Evolutionary conservation across 345 rosid genomes (phyloP), one percentile per base, ranked within the genome.

Genomic region (Erucastrum elatum): DNA sequence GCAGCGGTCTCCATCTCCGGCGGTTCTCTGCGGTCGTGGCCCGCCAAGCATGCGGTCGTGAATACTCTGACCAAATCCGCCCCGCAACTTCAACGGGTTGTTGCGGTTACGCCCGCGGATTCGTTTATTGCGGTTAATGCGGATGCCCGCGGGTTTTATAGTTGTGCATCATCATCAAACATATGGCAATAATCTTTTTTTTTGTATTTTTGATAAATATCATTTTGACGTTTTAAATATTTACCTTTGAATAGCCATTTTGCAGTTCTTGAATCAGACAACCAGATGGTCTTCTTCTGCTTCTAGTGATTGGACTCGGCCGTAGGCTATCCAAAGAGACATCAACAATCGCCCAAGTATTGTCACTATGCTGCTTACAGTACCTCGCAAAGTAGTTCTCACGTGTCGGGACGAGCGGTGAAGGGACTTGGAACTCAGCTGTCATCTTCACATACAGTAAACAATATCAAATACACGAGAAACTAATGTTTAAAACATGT

Each of bases 171-270:
- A 21, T 21, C 21, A 21, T 21, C 21, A 21, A 21, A 21, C 21
- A 21, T 21, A 21, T 21, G 21, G 21, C 21, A 21, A 21, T 21
- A 21, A 21, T 21, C 21, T 21, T 21, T 21, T 21, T 21, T 21
- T 21, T 21, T 21, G 8, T 5, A 25, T 39, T 58, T 41, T 56
- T 9, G 0, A 2, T 12, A 37, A 13, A 8, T 49, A 12, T 6
- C 4, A 68, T 63, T n/a, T 51, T 30, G 63, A 33, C 10, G 21
- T 58, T 35, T 70, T 2, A 67, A 6, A 44, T 12, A 3, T 21
- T 33, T 67, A 90, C 98, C 98, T 94, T 94, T 0, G 98, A 94
- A 84, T 92, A 92, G 15, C 97, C 97, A 82, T 92, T 92, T 35
- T 88, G 95, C 78, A 94, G 49, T 84, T 90, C 97, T 80, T 90